These are phyloP conservation scores for Periglandula ipomoeae DNA, from an alignment of 2,329 filamentous ascomycete genomes.

Conservation along the genomic window DNA sequence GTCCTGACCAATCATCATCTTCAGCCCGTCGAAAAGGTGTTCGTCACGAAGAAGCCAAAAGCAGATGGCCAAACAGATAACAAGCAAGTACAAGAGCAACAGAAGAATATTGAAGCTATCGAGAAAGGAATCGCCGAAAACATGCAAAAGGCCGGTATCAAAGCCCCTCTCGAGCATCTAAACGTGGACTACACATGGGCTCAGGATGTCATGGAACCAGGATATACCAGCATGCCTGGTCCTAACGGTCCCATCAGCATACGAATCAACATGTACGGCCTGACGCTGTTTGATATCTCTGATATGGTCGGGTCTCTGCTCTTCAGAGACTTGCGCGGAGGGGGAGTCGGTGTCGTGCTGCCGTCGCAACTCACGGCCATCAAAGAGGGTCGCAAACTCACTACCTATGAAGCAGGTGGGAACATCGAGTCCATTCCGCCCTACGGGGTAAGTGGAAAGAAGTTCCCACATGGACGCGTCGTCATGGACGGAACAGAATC, in stretches of 20 bases:
- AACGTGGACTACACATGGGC: constrained; percentile 24
- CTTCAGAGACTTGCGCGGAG: constrained; percentile 21
- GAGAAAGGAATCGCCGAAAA: background rate
- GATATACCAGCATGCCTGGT: constrained; percentile 28
- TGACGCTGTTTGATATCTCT: constrained; percentile 14
- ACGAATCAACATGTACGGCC: constrained; percentile 14
- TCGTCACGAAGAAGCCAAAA: constrained; percentile 17
- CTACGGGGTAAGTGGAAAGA: constrained; percentile 11
- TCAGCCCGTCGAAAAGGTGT: constrained; percentile 18
- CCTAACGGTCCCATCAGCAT: constrained; percentile 22
- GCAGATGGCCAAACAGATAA: constrained; percentile 10
- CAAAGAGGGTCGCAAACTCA: background rate
- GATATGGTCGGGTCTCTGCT: constrained; percentile 18
- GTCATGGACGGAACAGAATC: constrained; percentile 11
- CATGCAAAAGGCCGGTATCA: constrained; percentile 1
- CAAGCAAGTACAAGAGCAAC: constrained; percentile 3
- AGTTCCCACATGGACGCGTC: constrained; percentile 14
- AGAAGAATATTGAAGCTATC: background rate
- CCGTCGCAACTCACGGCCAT: background rate
- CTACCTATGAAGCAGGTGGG: constrained; percentile 15
- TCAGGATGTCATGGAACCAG: constrained; percentile 30
- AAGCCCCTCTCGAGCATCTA: constrained; percentile 15
- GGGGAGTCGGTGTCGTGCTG: constrained; percentile 22
- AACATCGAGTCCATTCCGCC: constrained; percentile 31
- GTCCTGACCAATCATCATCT: constrained; percentile 28